Conservation (phyloP, 164 flowering plant genomes). For the Vitis cinerea region DNA sequence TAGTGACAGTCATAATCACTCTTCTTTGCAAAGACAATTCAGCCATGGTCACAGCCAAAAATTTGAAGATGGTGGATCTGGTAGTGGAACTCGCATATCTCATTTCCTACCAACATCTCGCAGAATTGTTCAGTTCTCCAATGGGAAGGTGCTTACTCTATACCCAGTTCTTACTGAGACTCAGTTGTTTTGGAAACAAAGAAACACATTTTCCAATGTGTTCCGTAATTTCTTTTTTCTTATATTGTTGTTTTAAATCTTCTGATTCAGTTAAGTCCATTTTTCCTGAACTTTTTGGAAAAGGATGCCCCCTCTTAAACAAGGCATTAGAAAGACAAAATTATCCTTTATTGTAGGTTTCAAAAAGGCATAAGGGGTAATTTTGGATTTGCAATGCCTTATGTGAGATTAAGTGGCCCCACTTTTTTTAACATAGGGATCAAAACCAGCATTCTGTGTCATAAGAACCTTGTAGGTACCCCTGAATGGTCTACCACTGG, state of each 20-base stretch:
- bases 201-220: not conserved
- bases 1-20: constrained; percentile 61
- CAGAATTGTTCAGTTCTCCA: constrained; percentile 95
- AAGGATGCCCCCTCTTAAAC: no score
- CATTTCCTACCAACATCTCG: constrained; percentile 97
- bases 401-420: no score
- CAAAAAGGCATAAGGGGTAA: no score
- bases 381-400: no score
- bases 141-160: constrained; percentile 65
- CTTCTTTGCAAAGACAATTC: constrained; percentile 93
- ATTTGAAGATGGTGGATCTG: constrained; percentile 77
- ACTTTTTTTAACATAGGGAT: no score
- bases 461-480: no score
- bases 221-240: not conserved
- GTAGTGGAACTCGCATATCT: constrained; percentile 76
- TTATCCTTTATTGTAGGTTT: no score
- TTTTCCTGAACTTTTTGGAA: not conserved
- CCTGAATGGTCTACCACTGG: no score
- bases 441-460: no score
- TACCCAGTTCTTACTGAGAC: not conserved
- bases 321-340: no score
- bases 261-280: not conserved
- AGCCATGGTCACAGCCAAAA: constrained; percentile 90
- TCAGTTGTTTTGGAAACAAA: not conserved
- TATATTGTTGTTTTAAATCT: not conserved